Percentiles rank a stretch among this genome's conserved stretches.
These are phyloP conservation scores for Bipolaris victoriae DNA, from an alignment of 2,329 filamentous ascomycete genomes.

Conservation along the genomic window DNA sequence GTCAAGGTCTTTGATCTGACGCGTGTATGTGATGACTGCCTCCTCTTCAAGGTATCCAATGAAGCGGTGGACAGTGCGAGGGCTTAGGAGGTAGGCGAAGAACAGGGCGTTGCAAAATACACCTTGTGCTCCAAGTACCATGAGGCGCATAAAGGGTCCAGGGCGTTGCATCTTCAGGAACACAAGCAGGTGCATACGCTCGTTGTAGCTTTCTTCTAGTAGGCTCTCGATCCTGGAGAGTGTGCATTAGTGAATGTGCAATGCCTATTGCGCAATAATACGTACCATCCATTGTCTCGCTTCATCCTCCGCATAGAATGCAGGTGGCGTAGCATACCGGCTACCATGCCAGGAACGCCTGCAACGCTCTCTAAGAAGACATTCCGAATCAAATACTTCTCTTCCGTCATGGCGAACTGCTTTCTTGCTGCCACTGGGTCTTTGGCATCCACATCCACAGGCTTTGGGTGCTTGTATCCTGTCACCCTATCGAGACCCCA, in stretches of 20 bases:
- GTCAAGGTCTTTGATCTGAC: slow-evolving; percentile 86
- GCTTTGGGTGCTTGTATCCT: slow-evolving; percentile 75
- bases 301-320: slow-evolving; percentile 83
- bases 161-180: slow-evolving; percentile 92
- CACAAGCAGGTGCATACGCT: slow-evolving; percentile 89
- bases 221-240: slow-evolving; percentile 81
- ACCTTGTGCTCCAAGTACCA: slow-evolving; percentile 67
- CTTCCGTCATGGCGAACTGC: slow-evolving; percentile 75
- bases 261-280: neutral
- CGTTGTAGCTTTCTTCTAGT: slow-evolving; percentile 88
- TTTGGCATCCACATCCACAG: slow-evolving; percentile 47
- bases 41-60: slow-evolving; percentile 98
- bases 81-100: slow-evolving; percentile 83
- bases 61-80: slow-evolving; percentile 89
- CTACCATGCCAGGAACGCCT: slow-evolving; percentile 96
- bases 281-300: slow-evolving; percentile 85
- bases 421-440: slow-evolving; percentile 60
- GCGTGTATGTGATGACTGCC: slow-evolving; percentile 92
- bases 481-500: slow-evolving; percentile 83
- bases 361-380: slow-evolving; percentile 95
- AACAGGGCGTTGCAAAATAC: slow-evolving; percentile 98
- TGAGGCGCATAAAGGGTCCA: slow-evolving; percentile 86
- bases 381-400: slow-evolving; percentile 88
- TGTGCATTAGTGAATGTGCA: slow-evolving; percentile 12
- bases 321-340: slow-evolving; percentile 89